Evolutionary conservation across 164 flowering plant genomes (phyloP).

Genomic region (Vitis riparia): DNA sequence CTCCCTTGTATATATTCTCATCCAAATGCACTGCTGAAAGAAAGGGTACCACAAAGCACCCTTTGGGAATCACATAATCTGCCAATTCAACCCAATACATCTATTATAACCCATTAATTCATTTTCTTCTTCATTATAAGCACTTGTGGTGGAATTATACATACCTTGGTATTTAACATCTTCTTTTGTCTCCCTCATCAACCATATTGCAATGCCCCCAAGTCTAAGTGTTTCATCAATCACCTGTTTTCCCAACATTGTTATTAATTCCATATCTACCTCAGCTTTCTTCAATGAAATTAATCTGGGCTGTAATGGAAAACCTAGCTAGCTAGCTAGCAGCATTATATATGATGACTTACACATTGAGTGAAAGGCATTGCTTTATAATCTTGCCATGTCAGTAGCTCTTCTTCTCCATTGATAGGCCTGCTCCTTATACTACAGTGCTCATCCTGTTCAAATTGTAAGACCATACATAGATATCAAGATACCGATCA

Average conservation of each 20-base stretch:
- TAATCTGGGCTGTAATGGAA: neutral
- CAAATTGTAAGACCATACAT: neutral
- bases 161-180: constrained; percentile 71
- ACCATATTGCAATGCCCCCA: constrained; percentile 92
- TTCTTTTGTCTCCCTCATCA: constrained; percentile 82
- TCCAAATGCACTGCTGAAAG: constrained; percentile 89
- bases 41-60: constrained; percentile 87
- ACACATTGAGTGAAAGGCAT: constrained; percentile 90
- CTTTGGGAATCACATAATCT: constrained; percentile 82
- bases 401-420: constrained; percentile 35
- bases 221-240: constrained; percentile 87
- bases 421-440: constrained; percentile 19
- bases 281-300: too few relatives aligned
- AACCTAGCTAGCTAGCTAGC: too few relatives aligned
- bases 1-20: constrained; percentile 50
- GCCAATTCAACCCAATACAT: constrained; percentile 4
- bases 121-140: too few relatives aligned
- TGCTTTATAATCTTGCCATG: constrained; percentile 83
- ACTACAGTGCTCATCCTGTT: constrained; percentile 68
- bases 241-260: constrained; percentile 39
- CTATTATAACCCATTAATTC: neutral
- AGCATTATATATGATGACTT: constrained; percentile 19
- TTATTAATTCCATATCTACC: neutral
- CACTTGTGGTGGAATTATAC: neutral
- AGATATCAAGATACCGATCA: too few relatives aligned